Conservation (phyloP, 1,139 yeast species). For the Sugiyamaella japonica region DNA sequence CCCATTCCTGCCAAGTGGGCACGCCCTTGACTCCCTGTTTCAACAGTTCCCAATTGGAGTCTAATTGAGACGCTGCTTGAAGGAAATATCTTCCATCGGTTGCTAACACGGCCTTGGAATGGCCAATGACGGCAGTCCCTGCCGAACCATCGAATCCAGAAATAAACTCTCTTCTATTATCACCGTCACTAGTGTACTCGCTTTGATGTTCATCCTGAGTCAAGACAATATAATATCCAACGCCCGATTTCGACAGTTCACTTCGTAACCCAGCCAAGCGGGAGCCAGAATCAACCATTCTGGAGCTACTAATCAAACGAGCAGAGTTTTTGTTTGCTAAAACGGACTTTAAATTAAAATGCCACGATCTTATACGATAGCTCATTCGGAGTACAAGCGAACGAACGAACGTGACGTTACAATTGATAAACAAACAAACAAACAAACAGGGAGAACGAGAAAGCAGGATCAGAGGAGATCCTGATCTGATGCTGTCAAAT, state of each 20-base stretch:
- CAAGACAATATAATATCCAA: conserved; percentile 81
- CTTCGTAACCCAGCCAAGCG: conserved; percentile 59
- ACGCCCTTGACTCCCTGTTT: conserved; percentile 76
- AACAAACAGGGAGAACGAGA: background rate
- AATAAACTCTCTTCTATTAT: conserved; percentile 81
- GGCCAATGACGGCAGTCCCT: conserved; percentile 86
- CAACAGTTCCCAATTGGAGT: conserved; percentile 75
- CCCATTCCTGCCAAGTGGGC: conserved; percentile 89
- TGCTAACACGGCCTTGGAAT: conserved; percentile 71
- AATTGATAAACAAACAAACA: background rate
- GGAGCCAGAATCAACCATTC: conserved; percentile 29
- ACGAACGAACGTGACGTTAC: background rate
- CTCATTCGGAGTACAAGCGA: conserved; percentile 7
- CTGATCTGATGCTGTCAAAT: background rate
- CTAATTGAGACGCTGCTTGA: conserved; percentile 87
- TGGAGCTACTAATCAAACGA: conserved; percentile 7
- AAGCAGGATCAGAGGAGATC: background rate
- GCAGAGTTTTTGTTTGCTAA: conserved; percentile 6
- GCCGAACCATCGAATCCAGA: conserved; percentile 90
- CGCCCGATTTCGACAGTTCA: conserved; percentile 60
- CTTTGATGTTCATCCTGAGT: conserved; percentile 94
- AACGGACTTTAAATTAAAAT: conserved; percentile 12
- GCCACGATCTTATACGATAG: conserved; percentile 15
- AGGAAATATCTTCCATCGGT: conserved; percentile 95
- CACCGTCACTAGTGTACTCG: conserved; percentile 78